A percentile compares a stretch with the other conserved stretches of the same genome.
Evolutionary conservation across 2,329 filamentous ascomycete genomes (phyloP).

Genomic region (Erysiphe pulchra): DNA sequence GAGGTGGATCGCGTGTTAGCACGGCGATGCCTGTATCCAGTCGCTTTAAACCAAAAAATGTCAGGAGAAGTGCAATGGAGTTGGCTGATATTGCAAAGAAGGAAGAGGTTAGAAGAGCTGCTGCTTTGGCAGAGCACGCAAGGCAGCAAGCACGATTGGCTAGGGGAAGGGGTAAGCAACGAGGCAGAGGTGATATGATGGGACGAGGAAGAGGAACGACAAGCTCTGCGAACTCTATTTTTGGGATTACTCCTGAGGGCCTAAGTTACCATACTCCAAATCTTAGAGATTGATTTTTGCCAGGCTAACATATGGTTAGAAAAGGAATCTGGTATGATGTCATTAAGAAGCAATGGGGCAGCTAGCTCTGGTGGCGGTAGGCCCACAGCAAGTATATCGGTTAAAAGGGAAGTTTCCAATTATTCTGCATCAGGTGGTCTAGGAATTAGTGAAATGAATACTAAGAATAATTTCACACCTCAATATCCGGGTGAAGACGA

Average conservation of each 20-base stretch:
- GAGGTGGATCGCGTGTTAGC: slow-evolving; percentile 2
- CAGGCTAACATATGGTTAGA: not conserved
- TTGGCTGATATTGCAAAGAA: slow-evolving; percentile 7
- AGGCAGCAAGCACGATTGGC: slow-evolving; percentile 4
- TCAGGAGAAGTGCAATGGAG: slow-evolving; percentile 9
- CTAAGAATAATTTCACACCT: slow-evolving; percentile 1
- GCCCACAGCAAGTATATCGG: slow-evolving; percentile 1
- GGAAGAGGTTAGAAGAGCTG: slow-evolving; percentile 3
- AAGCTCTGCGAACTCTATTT: slow-evolving; percentile 5
- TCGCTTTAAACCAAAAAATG: slow-evolving; percentile 13
- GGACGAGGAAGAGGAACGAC: slow-evolving; percentile 5
- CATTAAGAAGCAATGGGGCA: slow-evolving; percentile 1
- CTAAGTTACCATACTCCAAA: slow-evolving; percentile 5
- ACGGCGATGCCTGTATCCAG: slow-evolving; percentile 4
- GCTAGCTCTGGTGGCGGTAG: slow-evolving; percentile 1
- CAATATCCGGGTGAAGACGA: slow-evolving; percentile 9
- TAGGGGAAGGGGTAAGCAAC: slow-evolving; percentile 6
- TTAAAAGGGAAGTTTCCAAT: not conserved
- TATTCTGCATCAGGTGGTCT: not conserved
- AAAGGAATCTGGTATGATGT: not conserved
- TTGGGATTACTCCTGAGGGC: slow-evolving; percentile 6
- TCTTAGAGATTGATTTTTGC: not conserved
- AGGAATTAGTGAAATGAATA: slow-evolving; percentile 1
- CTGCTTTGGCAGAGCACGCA: slow-evolving; percentile 3
- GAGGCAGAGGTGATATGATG: slow-evolving; percentile 14